Base-by-base conservation (phyloP, 2,329 filamentous ascomycete genomes). In the Claviceps sp. region DNA sequence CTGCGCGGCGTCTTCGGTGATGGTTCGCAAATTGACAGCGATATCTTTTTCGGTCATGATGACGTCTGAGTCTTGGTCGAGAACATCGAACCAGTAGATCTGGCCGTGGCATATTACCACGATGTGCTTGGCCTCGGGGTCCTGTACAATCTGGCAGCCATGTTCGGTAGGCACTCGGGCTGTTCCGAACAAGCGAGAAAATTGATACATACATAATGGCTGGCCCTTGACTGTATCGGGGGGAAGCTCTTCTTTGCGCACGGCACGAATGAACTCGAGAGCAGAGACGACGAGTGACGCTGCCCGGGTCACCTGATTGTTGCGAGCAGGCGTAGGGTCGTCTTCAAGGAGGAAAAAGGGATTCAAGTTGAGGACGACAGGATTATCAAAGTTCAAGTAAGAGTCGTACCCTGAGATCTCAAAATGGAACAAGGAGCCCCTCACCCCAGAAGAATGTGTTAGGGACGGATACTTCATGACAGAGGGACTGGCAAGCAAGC, bases 41-140 rank as follows among this genome's bases (percentile, higher is more conserved):
- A 98, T 79, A 61, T 98, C 93, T 65, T 88, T 91, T 67, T 97
- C 93, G 0, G 85, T 90, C 91, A 97, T 97, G 68, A 98, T 95
- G 52, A 95, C 72, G 66, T 98, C 93, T 6, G 87, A 87, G 67
- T 95, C 95, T 59, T 91, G 85, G 60, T 98, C 93, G 18, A 98
- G 74, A 2, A 96, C 90, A 66, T 98, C 93, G 61, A 98, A 98
- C 91, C 91, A 97, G 69, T 98, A 98, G 62, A 97, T 90, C 59
- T 98, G 93, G 1, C 93, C 93, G 57, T 91, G 87, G 63, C 89
- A 95, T 69, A 97, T 77, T 44, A 97, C 89, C 9, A 96, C 86
- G 40, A 98, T 75, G 66, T 98, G 93, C 70, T 89, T 95, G 3
- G 91, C 88, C n/a, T 84, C 80, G 0, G 89, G 87, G 61, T 97